A percentile compares a stretch with the other conserved stretches of the same genome.
Evolutionary conservation across 2,329 filamentous ascomycete species (phyloP).

Genomic region (Huntiella bhutanensis): DNA sequence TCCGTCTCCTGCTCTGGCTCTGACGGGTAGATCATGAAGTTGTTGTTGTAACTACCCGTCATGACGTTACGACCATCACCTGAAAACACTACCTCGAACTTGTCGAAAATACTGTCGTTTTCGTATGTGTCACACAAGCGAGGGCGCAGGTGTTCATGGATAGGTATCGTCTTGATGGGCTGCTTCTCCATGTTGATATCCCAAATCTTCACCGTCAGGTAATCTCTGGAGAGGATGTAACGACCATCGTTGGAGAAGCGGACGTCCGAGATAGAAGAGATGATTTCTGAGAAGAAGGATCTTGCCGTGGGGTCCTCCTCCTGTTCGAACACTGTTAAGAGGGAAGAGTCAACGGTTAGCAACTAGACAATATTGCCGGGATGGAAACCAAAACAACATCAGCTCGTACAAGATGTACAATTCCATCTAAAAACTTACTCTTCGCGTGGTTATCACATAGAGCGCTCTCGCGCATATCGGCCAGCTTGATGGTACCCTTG

Average conservation of each 20-base stretch:
- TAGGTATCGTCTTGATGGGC: conserved; percentile 94
- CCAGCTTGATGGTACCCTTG: conserved; percentile 96
- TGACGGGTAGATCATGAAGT: conserved; percentile 99
- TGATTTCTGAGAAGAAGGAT: conserved; percentile 99
- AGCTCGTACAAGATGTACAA: not conserved
- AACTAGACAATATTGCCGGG: not conserved
- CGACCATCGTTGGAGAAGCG: conserved; percentile 91
- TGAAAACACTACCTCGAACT: conserved; percentile 98
- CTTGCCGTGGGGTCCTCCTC: conserved; percentile 93
- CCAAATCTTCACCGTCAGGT: conserved; percentile 98
- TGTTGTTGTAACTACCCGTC: conserved; percentile 99
- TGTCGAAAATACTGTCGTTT: conserved; percentile 99
- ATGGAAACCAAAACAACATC: not conserved
- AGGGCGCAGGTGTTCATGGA: conserved; percentile 89
- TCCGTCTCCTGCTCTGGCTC: conserved; percentile 93
- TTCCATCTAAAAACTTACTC: conserved; percentile 32
- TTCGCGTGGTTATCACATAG: conserved; percentile 93
- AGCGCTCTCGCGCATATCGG: conserved; percentile 94
- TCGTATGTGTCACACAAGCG: conserved; percentile 95
- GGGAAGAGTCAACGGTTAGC: not conserved
- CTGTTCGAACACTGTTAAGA: conserved; percentile 72
- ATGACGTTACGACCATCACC: conserved; percentile 98
- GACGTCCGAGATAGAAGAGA: conserved; percentile 96
- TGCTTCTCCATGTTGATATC: conserved; percentile 98
- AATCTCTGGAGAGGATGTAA: conserved; percentile 94